Evolutionary conservation across 75 land plant species (phyloP).

Genomic region (Azolla pinnata): DNA sequence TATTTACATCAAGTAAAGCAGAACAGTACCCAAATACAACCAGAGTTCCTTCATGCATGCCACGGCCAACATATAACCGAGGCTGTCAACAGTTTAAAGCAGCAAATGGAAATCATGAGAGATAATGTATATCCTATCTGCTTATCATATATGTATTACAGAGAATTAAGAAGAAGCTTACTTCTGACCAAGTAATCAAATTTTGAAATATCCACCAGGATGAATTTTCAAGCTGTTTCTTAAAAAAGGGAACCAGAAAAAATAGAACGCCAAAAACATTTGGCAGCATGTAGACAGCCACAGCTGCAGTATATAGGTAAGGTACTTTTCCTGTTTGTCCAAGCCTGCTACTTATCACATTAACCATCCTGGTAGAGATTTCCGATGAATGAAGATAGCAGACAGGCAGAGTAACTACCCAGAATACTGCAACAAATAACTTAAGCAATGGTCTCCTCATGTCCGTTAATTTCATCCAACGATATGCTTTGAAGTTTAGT

Average conservation of each 20-base stretch:
- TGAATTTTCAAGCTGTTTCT: conserved; percentile 90
- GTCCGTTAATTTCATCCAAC: conserved; percentile 56
- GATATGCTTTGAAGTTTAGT: conserved; percentile 76
- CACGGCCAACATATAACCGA: conserved; percentile 84
- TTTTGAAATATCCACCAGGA: conserved; percentile 68
- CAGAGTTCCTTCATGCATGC: conserved; percentile 92
- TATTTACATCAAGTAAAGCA: no score
- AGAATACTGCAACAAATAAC: conserved; percentile 54
- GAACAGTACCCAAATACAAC: conserved; percentile 63
- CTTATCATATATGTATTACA: no score
- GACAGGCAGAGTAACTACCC: conserved; percentile 59
- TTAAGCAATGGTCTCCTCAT: conserved; percentile 63
- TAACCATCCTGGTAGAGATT: conserved; percentile 25
- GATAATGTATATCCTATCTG: no score
- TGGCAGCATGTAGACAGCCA: conserved; percentile 43
- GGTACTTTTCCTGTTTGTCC: conserved; percentile 49
- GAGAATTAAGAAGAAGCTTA: no score
- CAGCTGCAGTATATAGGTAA: conserved; percentile 61
- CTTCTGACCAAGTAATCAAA: conserved; percentile 98
- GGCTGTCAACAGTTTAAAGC: no score
- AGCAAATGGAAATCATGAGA: no score
- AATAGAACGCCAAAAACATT: conserved; percentile 47
- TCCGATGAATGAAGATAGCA: conserved; percentile 40
- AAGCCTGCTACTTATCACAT: conserved; percentile 36
- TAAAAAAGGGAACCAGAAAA: conserved; percentile 81